Evolutionary conservation across 1,139 yeast species (phyloP), one percentile per base, ranked within the genome.

Genomic region (Taiozyma sp.): DNA sequence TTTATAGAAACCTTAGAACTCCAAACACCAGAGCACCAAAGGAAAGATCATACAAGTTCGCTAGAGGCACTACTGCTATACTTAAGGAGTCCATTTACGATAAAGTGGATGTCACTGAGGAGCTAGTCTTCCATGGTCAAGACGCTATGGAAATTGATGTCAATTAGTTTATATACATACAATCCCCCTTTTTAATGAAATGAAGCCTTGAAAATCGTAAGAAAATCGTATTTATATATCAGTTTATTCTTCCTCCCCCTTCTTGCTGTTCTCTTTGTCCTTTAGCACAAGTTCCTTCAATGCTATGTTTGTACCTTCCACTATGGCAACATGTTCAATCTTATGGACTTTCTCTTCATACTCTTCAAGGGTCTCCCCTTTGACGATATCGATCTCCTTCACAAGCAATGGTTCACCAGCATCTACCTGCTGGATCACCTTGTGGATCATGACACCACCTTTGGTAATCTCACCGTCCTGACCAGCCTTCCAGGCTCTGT

Each of bases 371-470:
- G 88, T 66, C 66, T 93, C 98, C 2, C 82, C 87, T 56, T 84
- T 83, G 27, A 71, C 70, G 48, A 93, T 76, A 2, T 80, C 85
- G 43, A 93, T 70, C 65, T 91, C 89, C 64, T 84, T 86, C 14
- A 93, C 93, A 39, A 93, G 71, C 46, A 93, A 70, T 1, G 99
- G 97, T 60, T 84, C 86, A 24, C 99, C 99, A 62, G 86, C 83
- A 68, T 93, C 99, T 12, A 93, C 99, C 62, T 88, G 96, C 48
- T 92, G 87, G 59, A 93, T 92, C 28, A 93, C 98, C 65, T 87
- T 82, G 71, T 93, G 99, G 48, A 95, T 88, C 99, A 93, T 93
- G 50, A 95, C 88, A 1, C 99, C 99, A n/a, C 96, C 97, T 61
- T 80, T 80, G 14, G 78, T 65, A 52, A 87, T 79, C 55, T 79